phyloP scores from a whole-genome alignment of 2,329 filamentous ascomycete species.

The Sporothrix euskadiensis region DNA sequence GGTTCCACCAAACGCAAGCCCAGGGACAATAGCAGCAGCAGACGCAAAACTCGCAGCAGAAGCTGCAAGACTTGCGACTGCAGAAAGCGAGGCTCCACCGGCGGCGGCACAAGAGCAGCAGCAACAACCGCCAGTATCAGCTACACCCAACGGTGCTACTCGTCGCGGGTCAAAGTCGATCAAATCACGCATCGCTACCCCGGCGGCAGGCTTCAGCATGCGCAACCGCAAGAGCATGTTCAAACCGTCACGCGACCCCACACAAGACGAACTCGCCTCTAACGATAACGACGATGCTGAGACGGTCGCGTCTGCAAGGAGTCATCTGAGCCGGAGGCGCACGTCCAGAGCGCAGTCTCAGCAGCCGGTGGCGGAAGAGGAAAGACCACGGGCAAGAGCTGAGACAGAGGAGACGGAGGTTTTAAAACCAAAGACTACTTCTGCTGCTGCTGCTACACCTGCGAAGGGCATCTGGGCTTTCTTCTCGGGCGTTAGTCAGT shows the following conservation, averaged over 20 bases:
- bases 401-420: background rate
- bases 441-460: background rate
- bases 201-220: conserved; percentile 6
- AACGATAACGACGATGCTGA: conserved; percentile 18
- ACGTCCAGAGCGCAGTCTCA: background rate
- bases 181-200: conserved; percentile 27
- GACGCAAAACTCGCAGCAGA: background rate
- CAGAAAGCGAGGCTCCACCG: background rate
- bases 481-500: background rate
- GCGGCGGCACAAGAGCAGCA: background rate
- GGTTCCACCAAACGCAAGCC: background rate
- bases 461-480: background rate
- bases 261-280: conserved; percentile 26
- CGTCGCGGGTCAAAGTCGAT: background rate
- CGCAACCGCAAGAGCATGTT: conserved; percentile 19
- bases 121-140: background rate
- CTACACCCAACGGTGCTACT: background rate
- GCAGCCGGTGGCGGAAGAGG: background rate
- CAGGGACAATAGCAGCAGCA: background rate
- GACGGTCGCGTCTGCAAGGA: conserved; percentile 19
- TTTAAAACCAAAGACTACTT: background rate
- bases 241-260: conserved; percentile 18
- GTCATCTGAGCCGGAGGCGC: conserved; percentile 19
- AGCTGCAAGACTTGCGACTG: background rate
- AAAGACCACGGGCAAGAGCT: background rate